A percentile compares a stretch with the other conserved stretches of the same genome.
These are phyloP conservation scores for Schizochytrium sp. DNA, from an alignment of 108 stramenopile genomes.

Conservation along the genomic window DNA sequence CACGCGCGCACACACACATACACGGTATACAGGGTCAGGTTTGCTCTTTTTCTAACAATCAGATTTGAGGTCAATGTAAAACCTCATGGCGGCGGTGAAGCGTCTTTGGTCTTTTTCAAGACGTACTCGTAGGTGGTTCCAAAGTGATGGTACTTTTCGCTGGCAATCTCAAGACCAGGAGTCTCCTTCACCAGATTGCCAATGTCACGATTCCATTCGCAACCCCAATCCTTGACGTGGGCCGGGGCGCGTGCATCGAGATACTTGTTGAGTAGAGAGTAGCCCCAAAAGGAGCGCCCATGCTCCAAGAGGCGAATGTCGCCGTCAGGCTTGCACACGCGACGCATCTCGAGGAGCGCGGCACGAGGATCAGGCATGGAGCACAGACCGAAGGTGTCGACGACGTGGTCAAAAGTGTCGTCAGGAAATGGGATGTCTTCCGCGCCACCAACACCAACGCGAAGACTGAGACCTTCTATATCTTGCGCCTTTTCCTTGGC, in stretches of 20 bases:
- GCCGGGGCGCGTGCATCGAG: slow-evolving; percentile 67
- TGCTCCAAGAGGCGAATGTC: slow-evolving; percentile 52
- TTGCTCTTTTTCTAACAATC: too few species aligned
- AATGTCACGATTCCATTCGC: slow-evolving; percentile 77
- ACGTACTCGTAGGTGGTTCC: slow-evolving; percentile 61
- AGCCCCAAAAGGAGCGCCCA: neutral
- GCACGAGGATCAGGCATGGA: slow-evolving; percentile 71
- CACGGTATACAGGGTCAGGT: too few species aligned
- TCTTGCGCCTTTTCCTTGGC: slow-evolving; percentile 19
- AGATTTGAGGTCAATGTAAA: too few species aligned
- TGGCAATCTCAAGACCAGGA: slow-evolving; percentile 54
- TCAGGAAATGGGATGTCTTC: slow-evolving; percentile 50
- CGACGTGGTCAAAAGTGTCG: slow-evolving; percentile 68
- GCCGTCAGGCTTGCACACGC: slow-evolving; percentile 68
- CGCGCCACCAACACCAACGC: neutral
- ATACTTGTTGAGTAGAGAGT: neutral
- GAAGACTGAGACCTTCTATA: neutral
- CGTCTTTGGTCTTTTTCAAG: neutral
- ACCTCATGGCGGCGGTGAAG: too few species aligned
- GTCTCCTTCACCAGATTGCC: slow-evolving; percentile 51
- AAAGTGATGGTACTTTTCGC: slow-evolving; percentile 63
- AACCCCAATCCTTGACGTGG: slow-evolving; percentile 69
- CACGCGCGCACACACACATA: too few species aligned
- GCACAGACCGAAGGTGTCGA: slow-evolving; percentile 86
- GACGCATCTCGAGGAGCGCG: slow-evolving; percentile 65